Percentiles rank a stretch among this genome's conserved stretches.
Evolutionary conservation across 768 basidiomycete species (phyloP).

Genomic region (Suillus hirtellus): DNA sequence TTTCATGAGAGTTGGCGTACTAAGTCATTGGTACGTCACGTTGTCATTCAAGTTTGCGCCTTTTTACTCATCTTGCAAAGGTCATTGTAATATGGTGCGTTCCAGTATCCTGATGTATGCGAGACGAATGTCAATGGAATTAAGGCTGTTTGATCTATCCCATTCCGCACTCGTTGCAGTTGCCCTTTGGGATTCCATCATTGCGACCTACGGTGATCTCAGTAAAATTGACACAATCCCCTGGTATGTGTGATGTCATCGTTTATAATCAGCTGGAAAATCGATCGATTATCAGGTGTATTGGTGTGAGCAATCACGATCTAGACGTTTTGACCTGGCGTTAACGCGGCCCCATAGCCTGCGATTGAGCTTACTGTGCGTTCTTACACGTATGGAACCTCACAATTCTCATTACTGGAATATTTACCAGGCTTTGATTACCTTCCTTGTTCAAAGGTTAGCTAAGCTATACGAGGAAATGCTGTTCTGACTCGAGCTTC

Average conservation of each 20-base stretch:
- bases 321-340: neutral
- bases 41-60: neutral
- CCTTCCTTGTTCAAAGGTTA: constrained; percentile 27
- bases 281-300: constrained; percentile 18
- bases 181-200: constrained; percentile 27
- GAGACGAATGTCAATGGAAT: neutral
- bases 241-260: constrained; percentile 18
- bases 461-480: neutral
- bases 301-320: constrained; percentile 20
- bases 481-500: constrained; percentile 1
- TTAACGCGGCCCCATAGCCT: constrained; percentile 15
- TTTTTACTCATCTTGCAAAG: constrained; percentile 10
- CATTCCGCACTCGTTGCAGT: constrained; percentile 24
- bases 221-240: constrained; percentile 17
- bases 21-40: constrained; percentile 20
- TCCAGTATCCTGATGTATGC: neutral
- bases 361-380: constrained; percentile 25
- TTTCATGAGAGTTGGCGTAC: constrained; percentile 20
- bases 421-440: constrained; percentile 22
- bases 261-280: neutral
- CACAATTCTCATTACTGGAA: constrained; percentile 3
- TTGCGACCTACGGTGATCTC: constrained; percentile 22
- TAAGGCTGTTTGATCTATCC: constrained; percentile 26
- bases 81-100: constrained; percentile 24
- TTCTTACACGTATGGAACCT: neutral